Conservation (phyloP, 2,329 filamentous ascomycete species). For the Fusarium avenaceum region DNA sequence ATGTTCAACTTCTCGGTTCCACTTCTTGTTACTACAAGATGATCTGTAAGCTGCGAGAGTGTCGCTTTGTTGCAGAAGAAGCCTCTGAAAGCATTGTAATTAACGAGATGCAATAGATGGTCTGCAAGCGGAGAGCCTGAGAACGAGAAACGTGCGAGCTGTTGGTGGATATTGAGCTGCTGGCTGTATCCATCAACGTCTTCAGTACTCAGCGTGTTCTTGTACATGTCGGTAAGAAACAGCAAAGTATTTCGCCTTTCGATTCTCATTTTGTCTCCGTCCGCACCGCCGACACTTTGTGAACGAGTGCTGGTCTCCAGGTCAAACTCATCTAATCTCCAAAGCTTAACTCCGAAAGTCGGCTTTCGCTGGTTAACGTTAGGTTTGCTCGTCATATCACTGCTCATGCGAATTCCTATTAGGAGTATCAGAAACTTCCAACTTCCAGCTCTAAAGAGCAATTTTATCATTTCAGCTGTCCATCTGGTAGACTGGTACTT, state of each 20-base stretch:
- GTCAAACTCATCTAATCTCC: slow-evolving; percentile 14
- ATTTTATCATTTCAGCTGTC: no score
- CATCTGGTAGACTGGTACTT: neutral
- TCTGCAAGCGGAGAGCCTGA: neutral
- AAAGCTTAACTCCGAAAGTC: slow-evolving; percentile 16
- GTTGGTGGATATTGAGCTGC: slow-evolving; percentile 4
- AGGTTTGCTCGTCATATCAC: no score
- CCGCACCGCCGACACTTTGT: no score
- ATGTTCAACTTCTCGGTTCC: slow-evolving; percentile 6
- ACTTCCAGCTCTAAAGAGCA: no score
- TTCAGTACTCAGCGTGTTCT: neutral
- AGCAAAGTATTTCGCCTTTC: neutral
- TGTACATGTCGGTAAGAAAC: neutral
- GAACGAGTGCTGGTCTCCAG: neutral
- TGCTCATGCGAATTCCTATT: no score
- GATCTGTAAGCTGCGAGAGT: neutral
- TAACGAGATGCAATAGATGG: slow-evolving; percentile 11
- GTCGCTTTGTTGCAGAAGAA: slow-evolving; percentile 10
- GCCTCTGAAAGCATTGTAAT: slow-evolving; percentile 19
- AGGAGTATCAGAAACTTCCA: no score
- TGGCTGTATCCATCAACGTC: slow-evolving; percentile 21
- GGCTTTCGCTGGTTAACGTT: neutral
- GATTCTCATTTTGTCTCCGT: no score
- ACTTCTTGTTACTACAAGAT: neutral
- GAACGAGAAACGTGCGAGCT: neutral